Base-by-base conservation (phyloP, 495 filamentous ascomycete species). In the Opeltia flavorubescens region DNA sequence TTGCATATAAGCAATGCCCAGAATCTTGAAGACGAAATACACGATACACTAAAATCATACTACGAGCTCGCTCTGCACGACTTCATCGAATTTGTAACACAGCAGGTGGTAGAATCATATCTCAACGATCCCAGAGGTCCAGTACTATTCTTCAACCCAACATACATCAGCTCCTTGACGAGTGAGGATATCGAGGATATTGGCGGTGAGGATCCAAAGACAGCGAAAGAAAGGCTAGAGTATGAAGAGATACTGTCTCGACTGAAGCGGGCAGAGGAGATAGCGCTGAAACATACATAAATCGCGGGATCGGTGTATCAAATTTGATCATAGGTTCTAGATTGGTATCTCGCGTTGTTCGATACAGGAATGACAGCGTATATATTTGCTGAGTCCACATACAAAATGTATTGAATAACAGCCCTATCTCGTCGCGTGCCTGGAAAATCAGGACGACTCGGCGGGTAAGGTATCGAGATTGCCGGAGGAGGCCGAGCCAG, bases 21-120 rank as follows among this genome's bases (percentile, higher is more conserved):
- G 40, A 59, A 57, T 24, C 39, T 50, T 7, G 54, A 51, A 21
- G 43, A 59, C 31, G 56, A 56, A 24, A 51, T 59, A 8, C 56
- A 59, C 35, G 56, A 59, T 34, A 45, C 50, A 12, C 27, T 59
- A 17, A 57, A 55, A 33, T 47, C 56, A 17, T 57, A 55, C 23
- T 58, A 55, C 18, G 50, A 53, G 36, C 30, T 54, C n/a, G 43
- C 54, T 8, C 27, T 45, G 9, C 27, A 52, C 15, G 40, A 57
- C 27, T 55, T 49, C 36, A 38, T 55, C 15, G 34, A 47, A n/a
- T 36, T 44, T 24, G 34, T 55, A 11, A 49, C 8, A 2, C 30
- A 52, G 21, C 35, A 27, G 9, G 48, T 57, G 25, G 35, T 49
- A 15, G 55, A 57, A 46, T 43, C 49, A 12, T 56, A 50, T 44